Conservation (phyloP, 192 early-diverging fungal species). For the Geosiphon pyriformis region DNA sequence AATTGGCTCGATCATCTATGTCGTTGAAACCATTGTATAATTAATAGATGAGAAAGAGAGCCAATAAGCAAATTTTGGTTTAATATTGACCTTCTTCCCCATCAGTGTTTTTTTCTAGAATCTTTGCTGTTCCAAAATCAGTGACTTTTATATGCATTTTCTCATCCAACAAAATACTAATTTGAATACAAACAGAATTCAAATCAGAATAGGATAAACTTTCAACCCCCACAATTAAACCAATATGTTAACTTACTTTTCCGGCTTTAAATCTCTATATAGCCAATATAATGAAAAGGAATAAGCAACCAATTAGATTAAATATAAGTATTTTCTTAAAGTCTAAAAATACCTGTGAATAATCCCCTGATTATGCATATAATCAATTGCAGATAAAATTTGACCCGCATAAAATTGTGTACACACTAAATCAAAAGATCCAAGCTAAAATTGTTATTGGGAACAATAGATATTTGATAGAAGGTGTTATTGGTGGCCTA, state of each 20-base stretch:
- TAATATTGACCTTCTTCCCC: constrained; percentile 29
- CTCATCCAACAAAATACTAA: constrained; percentile 79
- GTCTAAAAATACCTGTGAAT: constrained; percentile 58
- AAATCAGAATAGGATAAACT: too few relatives aligned
- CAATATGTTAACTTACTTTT: constrained; percentile 53
- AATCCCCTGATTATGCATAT: constrained; percentile 79
- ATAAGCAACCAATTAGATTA: neutral
- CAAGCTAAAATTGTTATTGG: constrained; percentile 48
- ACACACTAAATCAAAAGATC: constrained; percentile 63
- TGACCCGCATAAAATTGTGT: constrained; percentile 86
- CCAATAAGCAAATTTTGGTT: neutral
- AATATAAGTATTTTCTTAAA: constrained; percentile 7
- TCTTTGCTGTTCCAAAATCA: constrained; percentile 95
- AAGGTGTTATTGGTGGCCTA: too few relatives aligned
- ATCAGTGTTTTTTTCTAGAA: constrained; percentile 44
- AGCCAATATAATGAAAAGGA: constrained; percentile 8
- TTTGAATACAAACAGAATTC: neutral
- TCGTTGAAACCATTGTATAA: neutral
- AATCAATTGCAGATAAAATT: constrained; percentile 78
- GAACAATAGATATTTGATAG: constrained; percentile 3
- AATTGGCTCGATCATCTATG: constrained; percentile 59
- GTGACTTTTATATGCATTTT: constrained; percentile 92
- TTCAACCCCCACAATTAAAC: too few relatives aligned
- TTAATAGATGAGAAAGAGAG: neutral
- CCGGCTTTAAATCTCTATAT: constrained; percentile 87